phyloP scores from a whole-genome alignment of 768 basidiomycete genomes.

The Tephrocybe sp. region DNA sequence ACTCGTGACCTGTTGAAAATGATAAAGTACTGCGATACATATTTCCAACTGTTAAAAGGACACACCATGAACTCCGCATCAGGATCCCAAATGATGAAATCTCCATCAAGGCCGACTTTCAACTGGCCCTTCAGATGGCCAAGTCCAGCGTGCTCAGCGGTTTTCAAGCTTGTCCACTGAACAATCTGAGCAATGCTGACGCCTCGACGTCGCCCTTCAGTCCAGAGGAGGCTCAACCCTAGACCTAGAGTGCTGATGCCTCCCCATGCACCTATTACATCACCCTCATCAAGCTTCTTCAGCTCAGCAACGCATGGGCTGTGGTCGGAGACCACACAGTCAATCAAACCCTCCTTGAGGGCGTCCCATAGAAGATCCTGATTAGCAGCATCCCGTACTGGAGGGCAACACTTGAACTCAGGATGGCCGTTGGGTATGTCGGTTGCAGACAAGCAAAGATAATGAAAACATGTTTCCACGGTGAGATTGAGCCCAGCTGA shows the following conservation, averaged over 20 bases:
- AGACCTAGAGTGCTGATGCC: constrained; percentile 91
- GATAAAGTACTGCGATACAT: background rate
- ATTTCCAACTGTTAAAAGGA: background rate
- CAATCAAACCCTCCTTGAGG: constrained; percentile 78
- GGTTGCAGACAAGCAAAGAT: constrained; percentile 76
- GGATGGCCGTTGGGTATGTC: constrained; percentile 74
- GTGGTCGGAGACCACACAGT: constrained; percentile 95
- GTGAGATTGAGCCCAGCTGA: constrained; percentile 68
- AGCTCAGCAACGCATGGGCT: constrained; percentile 85
- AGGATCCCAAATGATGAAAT: constrained; percentile 85
- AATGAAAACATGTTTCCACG: constrained; percentile 98
- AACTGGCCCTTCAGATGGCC: constrained; percentile 70
- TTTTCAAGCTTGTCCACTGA: constrained; percentile 71
- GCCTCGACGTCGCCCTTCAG: constrained; percentile 66
- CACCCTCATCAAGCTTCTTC: constrained; percentile 74
- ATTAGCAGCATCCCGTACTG: constrained; percentile 77
- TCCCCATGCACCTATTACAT: constrained; percentile 92
- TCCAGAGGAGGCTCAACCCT: constrained; percentile 88
- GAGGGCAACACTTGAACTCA: constrained; percentile 96
- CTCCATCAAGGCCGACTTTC: constrained; percentile 75
- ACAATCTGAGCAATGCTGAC: constrained; percentile 61
- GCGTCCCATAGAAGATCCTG: constrained; percentile 80
- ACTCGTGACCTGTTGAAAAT: constrained; percentile 59
- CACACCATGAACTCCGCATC: constrained; percentile 45
- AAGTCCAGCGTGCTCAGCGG: constrained; percentile 82